These are phyloP conservation scores for Agaricus subrufescens DNA, from an alignment of 768 basidiomycete species.

Conservation along the genomic window DNA sequence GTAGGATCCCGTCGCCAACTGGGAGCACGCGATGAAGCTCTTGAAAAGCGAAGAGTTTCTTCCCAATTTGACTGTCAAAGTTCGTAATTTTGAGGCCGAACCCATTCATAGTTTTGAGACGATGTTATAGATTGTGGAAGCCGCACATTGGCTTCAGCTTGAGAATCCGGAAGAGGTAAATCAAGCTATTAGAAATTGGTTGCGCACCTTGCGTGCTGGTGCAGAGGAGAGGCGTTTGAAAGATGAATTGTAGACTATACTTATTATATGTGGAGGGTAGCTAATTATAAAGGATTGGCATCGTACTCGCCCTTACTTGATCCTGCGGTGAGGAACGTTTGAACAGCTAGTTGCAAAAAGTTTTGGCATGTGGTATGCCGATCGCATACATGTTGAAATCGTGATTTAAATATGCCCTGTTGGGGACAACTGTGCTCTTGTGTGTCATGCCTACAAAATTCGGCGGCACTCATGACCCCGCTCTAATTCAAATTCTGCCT, in stretches of 20 bases:
- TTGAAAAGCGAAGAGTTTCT: slow-evolving; percentile 33
- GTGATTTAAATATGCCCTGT: too few species aligned
- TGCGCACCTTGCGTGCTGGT: background rate
- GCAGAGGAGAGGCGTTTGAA: background rate
- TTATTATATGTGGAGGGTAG: too few species aligned
- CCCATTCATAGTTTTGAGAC: background rate
- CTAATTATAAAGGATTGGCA: too few species aligned
- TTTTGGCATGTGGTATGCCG: too few species aligned
- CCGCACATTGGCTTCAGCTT: slow-evolving; percentile 67
- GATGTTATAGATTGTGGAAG: slow-evolving; percentile 13
- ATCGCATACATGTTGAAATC: too few species aligned
- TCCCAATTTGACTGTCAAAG: slow-evolving; percentile 35
- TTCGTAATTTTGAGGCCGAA: slow-evolving; percentile 11
- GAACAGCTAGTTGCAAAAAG: too few species aligned
- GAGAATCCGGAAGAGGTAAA: background rate
- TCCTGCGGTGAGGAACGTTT: too few species aligned
- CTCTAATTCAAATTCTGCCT: too few species aligned
- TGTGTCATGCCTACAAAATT: too few species aligned
- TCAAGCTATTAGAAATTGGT: background rate
- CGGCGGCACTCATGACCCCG: too few species aligned
- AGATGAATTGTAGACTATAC: background rate
- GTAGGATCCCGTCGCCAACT: slow-evolving; percentile 48
- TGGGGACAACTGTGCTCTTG: too few species aligned
- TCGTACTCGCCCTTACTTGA: too few species aligned
- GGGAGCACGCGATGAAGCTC: slow-evolving; percentile 26